phyloP scores from a whole-genome alignment of 2,329 filamentous ascomycete species.

The Penicillium brasilianum region DNA sequence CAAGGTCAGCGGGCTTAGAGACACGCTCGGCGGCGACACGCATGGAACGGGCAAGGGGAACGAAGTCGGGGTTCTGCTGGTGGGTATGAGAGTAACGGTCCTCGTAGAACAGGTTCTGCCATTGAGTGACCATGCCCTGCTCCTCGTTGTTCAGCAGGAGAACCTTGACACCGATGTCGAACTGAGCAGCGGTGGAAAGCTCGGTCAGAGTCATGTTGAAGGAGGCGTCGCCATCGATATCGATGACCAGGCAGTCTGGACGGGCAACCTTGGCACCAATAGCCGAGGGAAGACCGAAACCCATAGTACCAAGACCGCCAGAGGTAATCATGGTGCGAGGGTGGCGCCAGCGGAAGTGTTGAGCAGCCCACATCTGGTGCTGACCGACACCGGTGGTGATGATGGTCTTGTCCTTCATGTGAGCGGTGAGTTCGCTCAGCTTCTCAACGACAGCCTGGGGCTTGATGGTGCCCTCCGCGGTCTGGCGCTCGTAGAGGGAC shows the following conservation, averaged over 20 bases:
- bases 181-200: slow-evolving; percentile 89
- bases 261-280: slow-evolving; percentile 91
- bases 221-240: slow-evolving; percentile 97
- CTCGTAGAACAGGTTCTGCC: slow-evolving; percentile 97
- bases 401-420: slow-evolving; percentile 81
- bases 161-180: slow-evolving; percentile 95
- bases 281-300: slow-evolving; percentile 89
- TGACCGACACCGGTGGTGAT: slow-evolving; percentile 95
- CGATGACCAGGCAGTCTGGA: slow-evolving; percentile 83
- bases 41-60: slow-evolving; percentile 92
- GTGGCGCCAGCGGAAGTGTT: slow-evolving; percentile 93
- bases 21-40: slow-evolving; percentile 76
- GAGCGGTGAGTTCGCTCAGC: slow-evolving; percentile 79
- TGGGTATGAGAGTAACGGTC: slow-evolving; percentile 91
- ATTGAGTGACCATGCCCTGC: slow-evolving; percentile 98
- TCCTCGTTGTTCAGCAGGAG: slow-evolving; percentile 96
- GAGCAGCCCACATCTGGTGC: slow-evolving; percentile 98
- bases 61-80: slow-evolving; percentile 93
- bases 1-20: slow-evolving; percentile 75
- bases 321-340: slow-evolving; percentile 96
- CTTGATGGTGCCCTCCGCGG: slow-evolving; percentile 81
- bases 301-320: slow-evolving; percentile 95
- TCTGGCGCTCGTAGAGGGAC: slow-evolving; percentile 76
- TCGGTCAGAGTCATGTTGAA: slow-evolving; percentile 99
- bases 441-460: slow-evolving; percentile 91